Base-by-base conservation (phyloP, 108 stramenopile genomes). In the Fragilariopsis cylindrus region DNA sequence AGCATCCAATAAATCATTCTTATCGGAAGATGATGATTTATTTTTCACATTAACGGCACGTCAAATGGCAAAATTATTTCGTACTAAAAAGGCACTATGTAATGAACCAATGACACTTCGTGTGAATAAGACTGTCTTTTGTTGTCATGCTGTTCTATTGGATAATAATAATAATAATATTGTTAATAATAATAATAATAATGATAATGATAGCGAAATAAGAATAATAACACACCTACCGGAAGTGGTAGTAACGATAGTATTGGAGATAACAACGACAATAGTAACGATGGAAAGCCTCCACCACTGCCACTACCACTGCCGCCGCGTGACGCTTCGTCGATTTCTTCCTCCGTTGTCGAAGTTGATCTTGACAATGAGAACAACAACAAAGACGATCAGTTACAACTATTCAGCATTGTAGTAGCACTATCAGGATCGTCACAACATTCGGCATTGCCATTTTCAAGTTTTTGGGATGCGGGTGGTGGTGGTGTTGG, bases 31-130 rank as follows among this genome's bases (percentile, higher is more conserved):
- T 48, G 82, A 85, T 30, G 83, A 91, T 80, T 72, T 92, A 3
- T 95, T 95, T 76, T 95, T 92, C 71, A 84, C 87, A 7, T 71
- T 95, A n/a, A 82, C 88, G 7, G 78, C 88, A 1, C 81, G 84
- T 4, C 87, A 90, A 69, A 78, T 95, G 71, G 90, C 94, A 7
- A 95, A 95, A 63, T 72, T 95, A 40, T 95, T 95, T 73, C 88
- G 94, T n/a, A 87, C 90, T 1, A 92, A 95, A 67, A 77, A 73
- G 39, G 69, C 90, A 5, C 79, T 95, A 15, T 95, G 94, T 72
- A 88, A 88, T 8, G 84, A 88, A 78, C 91, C 94, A 8, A 81
- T 92, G 81, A 95, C 90, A 18, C 73, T 95, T 8, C 81, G 81
- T 40, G 81, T 95, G 2, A 88, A 88, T 58, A 88, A 84, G 1